A percentile compares a stretch with the other conserved stretches of the same genome.
These are phyloP conservation scores for Actinomortierella wolfii DNA, from an alignment of 371 early-diverging fungal genomes.

Conservation along the genomic window DNA sequence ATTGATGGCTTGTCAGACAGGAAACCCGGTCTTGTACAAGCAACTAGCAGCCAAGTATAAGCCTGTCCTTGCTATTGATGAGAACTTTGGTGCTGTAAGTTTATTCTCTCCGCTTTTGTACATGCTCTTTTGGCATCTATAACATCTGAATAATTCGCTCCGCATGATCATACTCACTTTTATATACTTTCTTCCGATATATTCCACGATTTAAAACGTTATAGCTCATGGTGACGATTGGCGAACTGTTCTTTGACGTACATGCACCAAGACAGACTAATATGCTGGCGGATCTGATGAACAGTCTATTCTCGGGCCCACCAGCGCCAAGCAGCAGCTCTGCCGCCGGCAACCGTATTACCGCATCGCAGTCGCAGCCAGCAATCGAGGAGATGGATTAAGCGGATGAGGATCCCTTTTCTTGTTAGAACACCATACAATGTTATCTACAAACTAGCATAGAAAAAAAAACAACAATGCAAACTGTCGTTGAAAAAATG, in stretches of 20 bases:
- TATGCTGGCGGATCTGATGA: constrained; percentile 74
- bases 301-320: constrained; percentile 66
- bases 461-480: not conserved
- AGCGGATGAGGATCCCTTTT: not conserved
- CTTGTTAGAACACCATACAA: not conserved
- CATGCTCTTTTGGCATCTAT: constrained; percentile 1
- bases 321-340: constrained; percentile 14
- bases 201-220: not conserved
- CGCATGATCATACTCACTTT: too few relatives aligned
- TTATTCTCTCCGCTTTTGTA: not conserved
- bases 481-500: too few relatives aligned
- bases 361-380: constrained; percentile 23
- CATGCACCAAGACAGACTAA: constrained; percentile 69
- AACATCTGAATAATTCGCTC: too few relatives aligned
- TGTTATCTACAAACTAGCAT: too few relatives aligned
- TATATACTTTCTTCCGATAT: not conserved
- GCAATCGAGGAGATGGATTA: constrained; percentile 45
- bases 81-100: constrained; percentile 48
- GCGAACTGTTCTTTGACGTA: constrained; percentile 69
- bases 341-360: constrained; percentile 22
- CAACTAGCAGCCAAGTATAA: constrained; percentile 65
- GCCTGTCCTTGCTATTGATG: constrained; percentile 50
- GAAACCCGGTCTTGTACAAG: constrained; percentile 62
- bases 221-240: constrained; percentile 67
- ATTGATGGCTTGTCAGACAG: constrained; percentile 71